A percentile compares a stretch with the other conserved stretches of the same genome.
phyloP scores from a whole-genome alignment of 768 basidiomycete genomes.

The Pholiota molesta region DNA sequence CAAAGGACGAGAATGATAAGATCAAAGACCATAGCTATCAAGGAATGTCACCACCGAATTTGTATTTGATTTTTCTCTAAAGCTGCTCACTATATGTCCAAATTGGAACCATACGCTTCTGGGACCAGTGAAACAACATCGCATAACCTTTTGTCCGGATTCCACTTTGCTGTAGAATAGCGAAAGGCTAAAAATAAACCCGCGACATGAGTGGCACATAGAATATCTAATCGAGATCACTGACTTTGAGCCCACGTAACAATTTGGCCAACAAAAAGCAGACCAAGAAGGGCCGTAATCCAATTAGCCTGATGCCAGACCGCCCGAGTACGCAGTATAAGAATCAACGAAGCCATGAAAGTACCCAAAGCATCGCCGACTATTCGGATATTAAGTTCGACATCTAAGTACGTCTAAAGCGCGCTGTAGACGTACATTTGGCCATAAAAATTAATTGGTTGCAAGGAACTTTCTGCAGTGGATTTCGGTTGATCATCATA shows the following conservation, averaged over 20 bases:
- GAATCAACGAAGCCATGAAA: conserved; percentile 34
- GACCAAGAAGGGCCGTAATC: conserved; percentile 23
- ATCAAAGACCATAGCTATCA: conserved; percentile 36
- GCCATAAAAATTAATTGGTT: conserved; percentile 35
- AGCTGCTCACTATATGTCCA: conserved; percentile 34
- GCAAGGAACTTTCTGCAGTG: conserved; percentile 35
- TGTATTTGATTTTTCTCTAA: not conserved
- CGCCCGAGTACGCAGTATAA: conserved; percentile 34
- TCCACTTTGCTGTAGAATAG: conserved; percentile 33
- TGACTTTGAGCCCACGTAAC: conserved; percentile 35
- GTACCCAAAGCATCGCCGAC: conserved; percentile 37
- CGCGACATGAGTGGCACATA: not conserved
- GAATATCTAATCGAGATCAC: not conserved
- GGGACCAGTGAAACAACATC: conserved; percentile 36
- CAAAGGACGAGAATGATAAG: conserved; percentile 34
- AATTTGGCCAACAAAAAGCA: conserved; percentile 32
- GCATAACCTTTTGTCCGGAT: conserved; percentile 29
- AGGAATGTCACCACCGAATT: too few relatives aligned
- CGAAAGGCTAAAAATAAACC: conserved; percentile 30
- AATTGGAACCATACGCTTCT: conserved; percentile 30
- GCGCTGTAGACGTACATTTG: conserved; percentile 25
- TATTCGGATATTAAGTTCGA: conserved; percentile 9
- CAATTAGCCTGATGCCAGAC: conserved; percentile 34
- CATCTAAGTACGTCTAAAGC: not conserved
- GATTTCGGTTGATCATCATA: conserved; percentile 35